Base-by-base conservation (phyloP, 768 basidiomycete species). In the Lentinus tigrinus region DNA sequence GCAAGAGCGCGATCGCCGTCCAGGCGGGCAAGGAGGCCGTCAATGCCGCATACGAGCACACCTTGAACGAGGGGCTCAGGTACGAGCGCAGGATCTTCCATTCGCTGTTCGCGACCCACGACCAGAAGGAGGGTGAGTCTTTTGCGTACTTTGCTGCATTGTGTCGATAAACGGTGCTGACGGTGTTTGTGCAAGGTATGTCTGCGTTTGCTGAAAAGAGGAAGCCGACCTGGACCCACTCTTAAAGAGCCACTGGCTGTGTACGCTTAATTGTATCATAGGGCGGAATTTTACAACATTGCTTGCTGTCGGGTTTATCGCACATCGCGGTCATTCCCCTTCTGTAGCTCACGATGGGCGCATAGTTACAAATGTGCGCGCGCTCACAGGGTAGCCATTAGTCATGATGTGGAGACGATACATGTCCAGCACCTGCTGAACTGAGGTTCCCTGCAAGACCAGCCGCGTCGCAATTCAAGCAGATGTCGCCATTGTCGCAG, bases 1-100 rank as follows among this genome's bases (percentile, higher is more conserved):
- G 81, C 70, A 95, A 94, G 75, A 87, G 94, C 26, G 83, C 81
- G 58, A 74, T 98, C 52, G 88, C 92, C 23, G 88, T 92, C 16
- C 85, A 89, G 70, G 93, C 94, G 28, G 86, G 78, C 34, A 98
- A 99, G 76, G 96, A 98, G 73, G 92, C 90, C 3, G 92, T 98
- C 63, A 96, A 97, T 72, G 89, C 86, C 44, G 95, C 93, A 21
- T 89, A 86, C 63, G 94, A 99, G 65, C 72, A 93, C 63, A 80
- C 83, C 6, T 79, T 99, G 44, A 74, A 81, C 4, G 91, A 97
- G 67, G 97, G 96, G 0, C 71, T 98, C 64, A 80, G 85, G 58
- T 88, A 93, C 63, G 97, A 98, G 74, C 81, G 94, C 60, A 79
- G 93, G 61, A 75, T 95, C 42, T 98, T 98, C 87, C 91, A 98